Evolutionary conservation across 176 grass and related monocot genomes (phyloP).

Genomic region (Oryza brachyantha): DNA sequence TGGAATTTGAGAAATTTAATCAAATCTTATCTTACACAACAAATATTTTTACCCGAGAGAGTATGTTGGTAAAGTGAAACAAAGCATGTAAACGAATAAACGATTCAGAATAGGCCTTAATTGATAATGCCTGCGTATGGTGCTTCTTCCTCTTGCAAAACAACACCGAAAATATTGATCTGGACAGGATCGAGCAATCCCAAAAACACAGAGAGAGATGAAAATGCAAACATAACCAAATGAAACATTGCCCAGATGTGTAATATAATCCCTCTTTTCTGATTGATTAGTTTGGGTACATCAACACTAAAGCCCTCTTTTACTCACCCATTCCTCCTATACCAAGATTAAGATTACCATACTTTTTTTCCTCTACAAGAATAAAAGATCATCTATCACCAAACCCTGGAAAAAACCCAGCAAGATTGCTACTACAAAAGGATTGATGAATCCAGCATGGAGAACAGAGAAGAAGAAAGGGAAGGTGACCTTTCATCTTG

Average conservation of each 20-base stretch:
- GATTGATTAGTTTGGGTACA: slow-evolving; percentile 8
- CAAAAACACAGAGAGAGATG: neutral
- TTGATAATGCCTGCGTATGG: neutral
- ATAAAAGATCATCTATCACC: neutral
- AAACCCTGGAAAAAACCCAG: neutral
- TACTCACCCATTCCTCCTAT: neutral
- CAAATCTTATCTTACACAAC: too few relatives aligned
- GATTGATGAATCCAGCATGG: slow-evolving; percentile 9
- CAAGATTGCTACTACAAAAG: slow-evolving; percentile 8
- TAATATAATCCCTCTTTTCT: neutral
- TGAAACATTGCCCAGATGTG: neutral
- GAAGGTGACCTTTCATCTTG: slow-evolving; percentile 2
- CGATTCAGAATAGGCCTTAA: neutral
- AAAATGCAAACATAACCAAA: neutral
- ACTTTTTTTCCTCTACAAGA: neutral
- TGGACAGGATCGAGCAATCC: too few relatives aligned
- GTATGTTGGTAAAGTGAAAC: neutral
- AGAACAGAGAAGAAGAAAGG: neutral
- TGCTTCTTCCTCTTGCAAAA: too few relatives aligned
- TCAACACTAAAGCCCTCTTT: neutral
- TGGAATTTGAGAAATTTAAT: too few relatives aligned
- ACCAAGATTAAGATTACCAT: neutral
- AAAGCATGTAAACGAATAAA: neutral
- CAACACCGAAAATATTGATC: neutral
- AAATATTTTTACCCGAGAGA: too few relatives aligned